These are phyloP conservation scores for Beta lomatogona DNA, from an alignment of 179 eudicot genomes.

Conservation along the genomic window DNA sequence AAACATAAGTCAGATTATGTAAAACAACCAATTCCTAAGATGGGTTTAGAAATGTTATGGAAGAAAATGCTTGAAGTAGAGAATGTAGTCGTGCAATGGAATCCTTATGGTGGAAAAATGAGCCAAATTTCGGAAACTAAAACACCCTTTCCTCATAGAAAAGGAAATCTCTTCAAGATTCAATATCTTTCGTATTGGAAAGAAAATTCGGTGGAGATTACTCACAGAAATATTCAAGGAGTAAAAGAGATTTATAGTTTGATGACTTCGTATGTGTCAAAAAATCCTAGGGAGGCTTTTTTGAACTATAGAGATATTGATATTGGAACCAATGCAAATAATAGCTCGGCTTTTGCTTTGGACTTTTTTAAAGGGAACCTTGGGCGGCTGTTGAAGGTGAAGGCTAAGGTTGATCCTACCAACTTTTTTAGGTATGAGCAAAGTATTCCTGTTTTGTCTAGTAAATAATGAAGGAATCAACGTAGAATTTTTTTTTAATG, in stretches of 20 bases:
- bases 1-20: conserved; percentile 49
- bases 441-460: conserved; percentile 8
- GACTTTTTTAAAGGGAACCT: conserved; percentile 33
- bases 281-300: conserved; percentile 39
- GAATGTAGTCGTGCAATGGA: conserved; percentile 29
- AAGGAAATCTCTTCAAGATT: conserved; percentile 37
- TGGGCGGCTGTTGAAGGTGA: conserved; percentile 31
- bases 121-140: conserved; percentile 19
- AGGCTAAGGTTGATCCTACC: conserved; percentile 41
- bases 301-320: conserved; percentile 40
- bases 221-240: conserved; percentile 4
- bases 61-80: conserved; percentile 27
- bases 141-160: conserved; percentile 42
- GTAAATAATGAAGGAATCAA: not conserved
- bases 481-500: too few species aligned
- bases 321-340: conserved; percentile 34
- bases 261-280: conserved; percentile 36
- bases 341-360: conserved; percentile 14
- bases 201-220: conserved; percentile 16
- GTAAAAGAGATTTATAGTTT: conserved; percentile 13
- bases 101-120: conserved; percentile 47
- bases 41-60: conserved; percentile 28
- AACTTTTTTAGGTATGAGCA: conserved; percentile 38
- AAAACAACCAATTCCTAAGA: conserved; percentile 28
- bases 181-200: conserved; percentile 32